Conservation (phyloP, 202 grass and related monocot species). For the Elaeis oleifera region DNA sequence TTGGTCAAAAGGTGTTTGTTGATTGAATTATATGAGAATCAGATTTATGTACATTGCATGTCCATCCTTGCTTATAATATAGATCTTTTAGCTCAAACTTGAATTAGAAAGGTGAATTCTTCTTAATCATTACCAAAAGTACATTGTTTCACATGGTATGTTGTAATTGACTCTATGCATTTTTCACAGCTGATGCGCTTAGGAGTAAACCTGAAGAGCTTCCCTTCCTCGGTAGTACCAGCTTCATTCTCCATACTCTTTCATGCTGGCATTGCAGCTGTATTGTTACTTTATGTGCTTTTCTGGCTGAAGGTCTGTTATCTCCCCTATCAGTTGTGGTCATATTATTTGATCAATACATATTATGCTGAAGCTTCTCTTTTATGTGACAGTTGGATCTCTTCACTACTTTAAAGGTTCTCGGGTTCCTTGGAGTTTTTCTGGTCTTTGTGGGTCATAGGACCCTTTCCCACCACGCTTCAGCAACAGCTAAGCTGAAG, state of each 20-base stretch:
- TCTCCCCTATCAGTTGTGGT: neutral
- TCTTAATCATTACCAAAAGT: too few relatives aligned
- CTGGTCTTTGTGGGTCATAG: conserved; percentile 85
- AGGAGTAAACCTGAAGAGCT: conserved; percentile 86
- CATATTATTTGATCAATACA: too few relatives aligned
- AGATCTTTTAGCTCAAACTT: too few relatives aligned
- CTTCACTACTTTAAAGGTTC: conserved; percentile 83
- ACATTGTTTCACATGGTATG: too few relatives aligned
- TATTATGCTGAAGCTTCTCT: neutral
- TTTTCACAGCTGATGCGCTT: conserved; percentile 51
- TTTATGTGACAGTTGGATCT: conserved; percentile 69
- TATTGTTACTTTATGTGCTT: conserved; percentile 80
- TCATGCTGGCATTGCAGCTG: conserved; percentile 69
- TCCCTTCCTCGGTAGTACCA: conserved; percentile 48
- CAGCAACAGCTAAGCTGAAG: conserved; percentile 59
- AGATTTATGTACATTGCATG: too few relatives aligned
- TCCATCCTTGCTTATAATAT: too few relatives aligned
- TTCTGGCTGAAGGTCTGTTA: conserved; percentile 86
- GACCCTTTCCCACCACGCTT: conserved; percentile 57
- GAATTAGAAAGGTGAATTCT: too few relatives aligned
- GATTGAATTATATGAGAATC: too few relatives aligned
- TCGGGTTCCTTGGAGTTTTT: conserved; percentile 51
- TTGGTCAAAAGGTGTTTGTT: too few relatives aligned
- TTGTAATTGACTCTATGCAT: neutral
- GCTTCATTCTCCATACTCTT: conserved; percentile 66